Evolutionary conservation across 176 grass and related monocot genomes (phyloP).

Genomic region (Tillandsia leiboldiana): DNA sequence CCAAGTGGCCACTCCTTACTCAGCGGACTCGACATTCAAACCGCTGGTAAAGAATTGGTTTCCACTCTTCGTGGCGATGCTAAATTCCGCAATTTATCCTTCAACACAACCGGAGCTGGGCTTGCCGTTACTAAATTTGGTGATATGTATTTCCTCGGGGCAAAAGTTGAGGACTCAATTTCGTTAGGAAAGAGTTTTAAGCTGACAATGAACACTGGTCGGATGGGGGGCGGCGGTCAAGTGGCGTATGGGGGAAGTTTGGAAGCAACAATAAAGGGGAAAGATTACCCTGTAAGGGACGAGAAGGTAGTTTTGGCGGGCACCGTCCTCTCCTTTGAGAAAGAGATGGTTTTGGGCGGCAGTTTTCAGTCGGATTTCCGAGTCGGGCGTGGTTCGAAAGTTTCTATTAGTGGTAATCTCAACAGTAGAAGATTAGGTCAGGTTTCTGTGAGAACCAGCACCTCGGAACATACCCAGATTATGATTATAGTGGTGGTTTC

Average conservation of each 20-base stretch:
- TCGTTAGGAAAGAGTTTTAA: slow-evolving; percentile 32
- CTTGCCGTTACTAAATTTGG: slow-evolving; percentile 77
- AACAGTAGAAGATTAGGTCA: slow-evolving; percentile 74
- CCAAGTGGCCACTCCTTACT: slow-evolving; percentile 29
- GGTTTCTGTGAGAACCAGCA: slow-evolving; percentile 50
- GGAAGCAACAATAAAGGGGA: slow-evolving; percentile 50
- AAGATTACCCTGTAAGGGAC: slow-evolving; percentile 81
- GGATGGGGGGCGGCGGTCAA: slow-evolving; percentile 57
- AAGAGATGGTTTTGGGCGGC: slow-evolving; percentile 47
- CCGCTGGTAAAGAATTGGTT: slow-evolving; percentile 56
- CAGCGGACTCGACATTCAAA: slow-evolving; percentile 59
- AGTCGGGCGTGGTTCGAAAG: slow-evolving; percentile 42
- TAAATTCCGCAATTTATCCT: slow-evolving; percentile 38
- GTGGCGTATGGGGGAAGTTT: slow-evolving; percentile 60
- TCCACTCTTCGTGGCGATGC: slow-evolving; percentile 58
- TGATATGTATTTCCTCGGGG: slow-evolving; percentile 49
- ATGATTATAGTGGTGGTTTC: slow-evolving; percentile 49
- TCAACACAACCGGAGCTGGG: slow-evolving; percentile 56
- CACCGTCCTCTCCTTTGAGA: slow-evolving; percentile 44
- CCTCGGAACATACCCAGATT: slow-evolving; percentile 61
- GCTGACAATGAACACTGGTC: slow-evolving; percentile 36
- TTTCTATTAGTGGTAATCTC: slow-evolving; percentile 56
- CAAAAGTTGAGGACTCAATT: slow-evolving; percentile 67
- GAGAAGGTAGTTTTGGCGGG: slow-evolving; percentile 36
- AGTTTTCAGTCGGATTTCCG: slow-evolving; percentile 70